Evolutionary conservation across 768 basidiomycete species (phyloP).

Genomic region (Gloeopeniophorella convolvens): DNA sequence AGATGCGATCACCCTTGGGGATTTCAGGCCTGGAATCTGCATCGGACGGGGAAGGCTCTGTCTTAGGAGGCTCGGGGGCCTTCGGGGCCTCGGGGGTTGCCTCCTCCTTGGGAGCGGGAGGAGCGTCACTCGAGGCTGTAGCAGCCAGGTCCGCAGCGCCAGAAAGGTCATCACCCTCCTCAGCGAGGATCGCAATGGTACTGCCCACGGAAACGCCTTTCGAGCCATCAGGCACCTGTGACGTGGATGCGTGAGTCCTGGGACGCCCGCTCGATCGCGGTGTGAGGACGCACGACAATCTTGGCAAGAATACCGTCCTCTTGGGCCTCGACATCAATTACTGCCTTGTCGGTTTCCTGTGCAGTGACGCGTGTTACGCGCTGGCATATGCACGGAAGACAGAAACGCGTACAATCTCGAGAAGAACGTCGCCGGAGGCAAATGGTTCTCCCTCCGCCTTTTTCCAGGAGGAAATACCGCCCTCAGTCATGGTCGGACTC

Average conservation of each 20-base stretch:
- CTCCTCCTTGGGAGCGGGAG: slow-evolving; percentile 29
- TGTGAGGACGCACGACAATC: slow-evolving; percentile 68
- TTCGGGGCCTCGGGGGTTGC: slow-evolving; percentile 39
- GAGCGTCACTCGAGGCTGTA: slow-evolving; percentile 45
- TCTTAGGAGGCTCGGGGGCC: slow-evolving; percentile 29
- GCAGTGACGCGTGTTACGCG: slow-evolving; percentile 8
- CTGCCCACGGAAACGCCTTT: slow-evolving; percentile 86
- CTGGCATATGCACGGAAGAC: slow-evolving; percentile 14
- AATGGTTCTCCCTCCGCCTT: slow-evolving; percentile 93
- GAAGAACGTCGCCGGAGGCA: slow-evolving; percentile 83
- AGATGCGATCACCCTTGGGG: slow-evolving; percentile 72
- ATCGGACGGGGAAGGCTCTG: slow-evolving; percentile 31
- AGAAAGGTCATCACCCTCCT: slow-evolving; percentile 93
- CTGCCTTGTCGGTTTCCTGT: slow-evolving; percentile 99
- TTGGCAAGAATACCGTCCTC: slow-evolving; percentile 96
- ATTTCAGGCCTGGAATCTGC: slow-evolving; percentile 48
- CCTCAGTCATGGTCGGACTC: slow-evolving; percentile 99
- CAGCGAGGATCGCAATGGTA: slow-evolving; percentile 85
- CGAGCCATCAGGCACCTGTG: slow-evolving; percentile 71
- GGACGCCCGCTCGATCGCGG: background rate
- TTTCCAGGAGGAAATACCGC: slow-evolving; percentile 97
- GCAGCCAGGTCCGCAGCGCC: slow-evolving; percentile 69
- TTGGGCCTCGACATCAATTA: slow-evolving; percentile 98
- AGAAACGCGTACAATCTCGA: slow-evolving; percentile 76
- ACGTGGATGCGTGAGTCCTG: background rate